Base-by-base conservation (phyloP, 1,284 basidiomycete species). In the Fistulina hepatica region DNA sequence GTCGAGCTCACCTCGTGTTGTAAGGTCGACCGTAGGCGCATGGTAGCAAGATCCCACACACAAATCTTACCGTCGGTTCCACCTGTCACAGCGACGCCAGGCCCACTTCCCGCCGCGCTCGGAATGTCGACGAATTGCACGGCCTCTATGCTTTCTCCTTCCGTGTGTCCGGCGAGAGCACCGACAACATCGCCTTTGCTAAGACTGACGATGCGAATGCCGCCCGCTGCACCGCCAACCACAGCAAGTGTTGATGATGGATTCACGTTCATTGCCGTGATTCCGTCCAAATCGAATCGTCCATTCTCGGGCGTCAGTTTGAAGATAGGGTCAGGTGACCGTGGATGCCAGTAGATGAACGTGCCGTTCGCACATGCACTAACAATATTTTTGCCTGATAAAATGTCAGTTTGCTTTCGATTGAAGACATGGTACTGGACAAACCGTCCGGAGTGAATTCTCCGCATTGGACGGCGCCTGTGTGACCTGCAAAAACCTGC, bases 401-500 rank as follows among this genome's bases (percentile, higher is more conserved):
- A 36, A 37, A 36, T 30, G 31, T 26, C 34, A 46, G 43, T 33
- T 6, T 26, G 33, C 38, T 27, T 30, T 32, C 34, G 12, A 24
- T 24, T 33, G 15, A 34, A 33, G 27, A 38, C 40, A 24, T 34
- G n/a, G 6, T 10, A 42, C 34, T 19, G 19, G 21, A 36, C 58
- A 38, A 54, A 76, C 84, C 88, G 54, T 94, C 91, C 7, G 91
- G 89, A 2, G 91, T 92, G 61, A 95, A 99, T 45, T 81, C 73
- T 21, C 93, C 93, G 46, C 84, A 85, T 25, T 89, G 83, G 6
- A 93, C 81, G 3, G 90, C 65, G 6, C 81, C 76, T 2, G 78
- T 81, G 61, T 98, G 94, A 2, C 90, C 89, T 2, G 88, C 83
- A 51, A 97, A 90, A 12, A 97, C 93, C 55, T 94, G 89, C 85